Conservation (phyloP, 495 filamentous ascomycete genomes). For the Tuber umbilicatum region DNA sequence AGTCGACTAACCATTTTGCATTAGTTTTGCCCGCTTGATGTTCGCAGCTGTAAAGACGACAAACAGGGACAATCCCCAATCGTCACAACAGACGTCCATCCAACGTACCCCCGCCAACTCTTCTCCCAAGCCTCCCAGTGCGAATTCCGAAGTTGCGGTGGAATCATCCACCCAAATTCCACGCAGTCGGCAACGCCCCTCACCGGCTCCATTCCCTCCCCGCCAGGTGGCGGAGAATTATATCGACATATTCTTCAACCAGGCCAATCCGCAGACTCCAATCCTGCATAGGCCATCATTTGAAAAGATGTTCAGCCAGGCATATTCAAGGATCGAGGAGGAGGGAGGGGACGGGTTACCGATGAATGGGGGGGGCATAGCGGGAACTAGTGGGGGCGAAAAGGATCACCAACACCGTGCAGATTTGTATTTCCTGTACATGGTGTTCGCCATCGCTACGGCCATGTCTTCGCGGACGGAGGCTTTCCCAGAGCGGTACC, state of each 20-base stretch:
- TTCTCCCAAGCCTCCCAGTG: slow-evolving; percentile 15
- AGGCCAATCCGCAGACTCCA: slow-evolving; percentile 39
- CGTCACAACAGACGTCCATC: slow-evolving; percentile 17
- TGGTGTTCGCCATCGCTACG: slow-evolving; percentile 39
- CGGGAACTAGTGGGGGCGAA: slow-evolving; percentile 15
- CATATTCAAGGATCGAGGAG: slow-evolving; percentile 25
- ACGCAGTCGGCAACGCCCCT: slow-evolving; percentile 21
- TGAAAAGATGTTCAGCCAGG: slow-evolving; percentile 17
- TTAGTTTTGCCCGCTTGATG: slow-evolving; percentile 39
- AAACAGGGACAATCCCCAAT: slow-evolving; percentile 22
- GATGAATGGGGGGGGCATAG: background rate
- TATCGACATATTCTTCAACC: slow-evolving; percentile 37
- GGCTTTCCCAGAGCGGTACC: slow-evolving; percentile 35
- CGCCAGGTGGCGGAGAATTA: slow-evolving; percentile 21
- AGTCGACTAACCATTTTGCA: slow-evolving; percentile 4
- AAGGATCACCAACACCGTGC: slow-evolving; percentile 34
- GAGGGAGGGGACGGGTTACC: slow-evolving; percentile 24
- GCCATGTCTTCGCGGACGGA: slow-evolving; percentile 27
- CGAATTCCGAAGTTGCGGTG: slow-evolving; percentile 12
- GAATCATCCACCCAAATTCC: slow-evolving; percentile 32
- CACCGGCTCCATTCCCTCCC: slow-evolving; percentile 28
- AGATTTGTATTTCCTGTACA: slow-evolving; percentile 38
- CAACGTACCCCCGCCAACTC: slow-evolving; percentile 9
- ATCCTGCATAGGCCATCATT: slow-evolving; percentile 34
- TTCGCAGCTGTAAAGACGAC: slow-evolving; percentile 35